phyloP scores from a whole-genome alignment of 2,329 filamentous ascomycete species.

The Septoria linicola region DNA sequence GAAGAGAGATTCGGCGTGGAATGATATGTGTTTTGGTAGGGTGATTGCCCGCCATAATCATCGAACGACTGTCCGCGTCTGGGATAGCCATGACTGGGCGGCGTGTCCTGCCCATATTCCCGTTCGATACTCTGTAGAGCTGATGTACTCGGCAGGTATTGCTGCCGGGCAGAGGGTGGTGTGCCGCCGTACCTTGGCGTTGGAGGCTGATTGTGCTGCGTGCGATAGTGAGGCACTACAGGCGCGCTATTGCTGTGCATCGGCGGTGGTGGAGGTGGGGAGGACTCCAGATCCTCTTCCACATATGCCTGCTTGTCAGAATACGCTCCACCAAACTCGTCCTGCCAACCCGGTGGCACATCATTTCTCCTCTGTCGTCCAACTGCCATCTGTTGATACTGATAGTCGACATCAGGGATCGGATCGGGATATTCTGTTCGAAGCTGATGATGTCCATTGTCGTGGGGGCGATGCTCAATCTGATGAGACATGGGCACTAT shows the following conservation, averaged over 20 bases:
- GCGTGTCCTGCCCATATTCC: constrained; percentile 27
- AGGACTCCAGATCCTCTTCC: constrained; percentile 26
- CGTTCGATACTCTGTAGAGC: constrained; percentile 36
- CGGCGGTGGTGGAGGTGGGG: constrained; percentile 39
- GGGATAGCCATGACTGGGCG: constrained; percentile 25
- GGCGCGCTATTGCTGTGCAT: constrained; percentile 40
- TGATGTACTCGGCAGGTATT: constrained; percentile 32
- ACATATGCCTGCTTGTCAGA: constrained; percentile 24
- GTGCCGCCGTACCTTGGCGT: constrained; percentile 24
- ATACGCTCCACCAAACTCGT: constrained; percentile 31
- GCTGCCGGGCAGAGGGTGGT: constrained; percentile 29
- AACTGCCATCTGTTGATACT: constrained; percentile 30
- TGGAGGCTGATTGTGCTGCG: constrained; percentile 24
- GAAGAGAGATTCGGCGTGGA: constrained; percentile 29
- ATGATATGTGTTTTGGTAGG: constrained; percentile 33
- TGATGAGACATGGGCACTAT: constrained; percentile 53
- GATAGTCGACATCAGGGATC: constrained; percentile 37
- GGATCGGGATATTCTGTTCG: constrained; percentile 35
- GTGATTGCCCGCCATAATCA: constrained; percentile 31
- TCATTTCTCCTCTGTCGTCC: constrained; percentile 30
- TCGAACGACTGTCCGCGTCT: constrained; percentile 34
- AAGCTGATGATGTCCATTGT: constrained; percentile 31
- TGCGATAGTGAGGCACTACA: constrained; percentile 29
- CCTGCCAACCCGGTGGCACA: constrained; percentile 32
- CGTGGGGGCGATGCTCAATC: constrained; percentile 45